Conservation (phyloP, 768 basidiomycete species). For the Boletus insuetus region DNA sequence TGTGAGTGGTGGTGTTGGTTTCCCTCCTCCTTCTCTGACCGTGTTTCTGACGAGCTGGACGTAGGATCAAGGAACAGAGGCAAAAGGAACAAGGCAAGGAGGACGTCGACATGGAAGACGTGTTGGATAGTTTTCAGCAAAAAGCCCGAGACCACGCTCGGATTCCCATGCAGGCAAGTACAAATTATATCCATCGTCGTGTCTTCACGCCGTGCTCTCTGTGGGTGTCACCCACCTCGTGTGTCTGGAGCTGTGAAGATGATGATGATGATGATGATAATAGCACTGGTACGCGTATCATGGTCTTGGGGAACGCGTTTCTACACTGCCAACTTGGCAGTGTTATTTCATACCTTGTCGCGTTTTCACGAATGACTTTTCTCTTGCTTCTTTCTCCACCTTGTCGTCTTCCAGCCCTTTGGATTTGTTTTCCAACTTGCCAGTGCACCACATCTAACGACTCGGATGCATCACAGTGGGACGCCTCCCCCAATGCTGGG, state of each 20-base stretch:
- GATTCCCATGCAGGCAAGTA: constrained; percentile 61
- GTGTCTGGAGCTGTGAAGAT: no score
- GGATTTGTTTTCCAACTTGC: no score
- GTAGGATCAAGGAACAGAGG: constrained; percentile 27
- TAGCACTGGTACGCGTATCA: no score
- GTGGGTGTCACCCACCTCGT: no score
- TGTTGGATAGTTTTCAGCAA: constrained; percentile 52
- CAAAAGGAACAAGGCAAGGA: constrained; percentile 28
- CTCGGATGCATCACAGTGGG: constrained; percentile 45
- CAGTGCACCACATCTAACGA: no score
- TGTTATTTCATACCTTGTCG: no score
- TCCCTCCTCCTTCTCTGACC: background rate
- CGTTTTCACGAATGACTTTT: background rate
- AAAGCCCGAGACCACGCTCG: constrained; percentile 74
- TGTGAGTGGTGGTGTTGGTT: constrained; percentile 35
- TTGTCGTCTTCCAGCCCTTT: no score
- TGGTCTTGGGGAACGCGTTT: no score
- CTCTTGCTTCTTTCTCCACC: no score
- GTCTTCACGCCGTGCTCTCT: background rate
- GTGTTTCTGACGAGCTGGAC: background rate
- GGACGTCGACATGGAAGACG: constrained; percentile 59
- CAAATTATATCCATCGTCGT: background rate
- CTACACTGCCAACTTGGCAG: no score
- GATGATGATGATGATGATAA: no score
- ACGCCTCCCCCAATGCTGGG: constrained; percentile 50